phyloP scores from a whole-genome alignment of 1,284 basidiomycete species.

The Apiotrichum mycotoxinovorans region DNA sequence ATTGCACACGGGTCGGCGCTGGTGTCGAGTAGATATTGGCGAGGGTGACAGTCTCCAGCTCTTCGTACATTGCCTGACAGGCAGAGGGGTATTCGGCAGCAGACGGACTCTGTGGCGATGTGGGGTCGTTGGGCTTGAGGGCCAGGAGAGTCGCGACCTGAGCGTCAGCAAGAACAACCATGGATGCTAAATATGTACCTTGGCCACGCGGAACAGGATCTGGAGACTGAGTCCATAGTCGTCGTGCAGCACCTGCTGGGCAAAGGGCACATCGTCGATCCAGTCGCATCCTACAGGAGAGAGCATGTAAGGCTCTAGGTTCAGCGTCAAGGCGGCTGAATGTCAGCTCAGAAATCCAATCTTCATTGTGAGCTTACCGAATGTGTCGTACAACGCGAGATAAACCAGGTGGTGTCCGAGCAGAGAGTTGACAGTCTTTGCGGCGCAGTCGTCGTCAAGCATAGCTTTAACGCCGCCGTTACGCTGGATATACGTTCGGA shows the following conservation, averaged over 20 bases:
- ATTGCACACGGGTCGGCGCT: slow-evolving; percentile 14
- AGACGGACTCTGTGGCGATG: neutral
- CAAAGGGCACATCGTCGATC: slow-evolving; percentile 14
- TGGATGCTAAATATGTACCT: neutral
- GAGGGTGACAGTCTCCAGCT: slow-evolving; percentile 13
- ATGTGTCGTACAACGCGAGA: slow-evolving; percentile 13
- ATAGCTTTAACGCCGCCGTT: slow-evolving; percentile 10
- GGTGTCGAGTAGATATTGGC: slow-evolving; percentile 16
- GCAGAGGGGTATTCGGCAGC: slow-evolving; percentile 1
- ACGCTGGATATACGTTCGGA: slow-evolving; percentile 4
- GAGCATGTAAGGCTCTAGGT: slow-evolving; percentile 9
- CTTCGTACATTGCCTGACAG: slow-evolving; percentile 12
- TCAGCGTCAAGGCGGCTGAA: slow-evolving; percentile 7
- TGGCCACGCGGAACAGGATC: slow-evolving; percentile 7
- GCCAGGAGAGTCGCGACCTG: slow-evolving; percentile 17
- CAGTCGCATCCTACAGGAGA: neutral
- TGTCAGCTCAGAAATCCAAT: neutral
- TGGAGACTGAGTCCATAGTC: slow-evolving; percentile 17
- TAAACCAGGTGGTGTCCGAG: slow-evolving; percentile 17
- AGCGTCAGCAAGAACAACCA: neutral
- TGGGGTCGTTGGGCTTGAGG: neutral
- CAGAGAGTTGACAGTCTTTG: slow-evolving; percentile 7
- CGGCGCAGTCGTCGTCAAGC: slow-evolving; percentile 5
- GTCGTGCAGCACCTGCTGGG: slow-evolving; percentile 16
- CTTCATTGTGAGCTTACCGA: slow-evolving; percentile 2